Conservation (phyloP, 2,329 filamentous ascomycete species). For the Byssothecium circinans region DNA sequence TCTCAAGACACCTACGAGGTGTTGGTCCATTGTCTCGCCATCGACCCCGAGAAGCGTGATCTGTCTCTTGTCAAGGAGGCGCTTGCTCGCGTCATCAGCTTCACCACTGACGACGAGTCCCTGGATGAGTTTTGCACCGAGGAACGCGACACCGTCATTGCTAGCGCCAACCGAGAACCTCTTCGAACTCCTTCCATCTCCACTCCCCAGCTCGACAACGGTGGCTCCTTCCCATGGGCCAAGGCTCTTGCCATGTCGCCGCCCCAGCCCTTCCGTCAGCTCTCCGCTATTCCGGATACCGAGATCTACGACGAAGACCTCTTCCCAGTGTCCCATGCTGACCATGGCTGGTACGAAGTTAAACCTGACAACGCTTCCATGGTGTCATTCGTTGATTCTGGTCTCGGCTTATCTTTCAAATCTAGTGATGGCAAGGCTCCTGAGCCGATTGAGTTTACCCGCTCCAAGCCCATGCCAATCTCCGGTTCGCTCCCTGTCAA, state of each 20-base stretch:
- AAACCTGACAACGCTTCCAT: constrained; percentile 77
- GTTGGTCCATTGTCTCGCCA: constrained; percentile 82
- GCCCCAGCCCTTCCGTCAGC: constrained; percentile 71
- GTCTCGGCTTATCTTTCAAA: constrained; percentile 77
- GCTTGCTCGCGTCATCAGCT: constrained; percentile 78
- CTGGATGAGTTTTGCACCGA: constrained; percentile 92
- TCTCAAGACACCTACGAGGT: constrained; percentile 97
- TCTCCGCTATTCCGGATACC: constrained; percentile 81
- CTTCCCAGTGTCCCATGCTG: constrained; percentile 75
- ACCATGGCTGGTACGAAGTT: constrained; percentile 69
- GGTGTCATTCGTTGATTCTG: constrained; percentile 82
- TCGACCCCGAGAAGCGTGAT: constrained; percentile 88
- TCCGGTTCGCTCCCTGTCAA: constrained; percentile 72
- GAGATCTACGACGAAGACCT: constrained; percentile 81
- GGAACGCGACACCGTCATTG: constrained; percentile 74
- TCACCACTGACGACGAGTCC: constrained; percentile 89
- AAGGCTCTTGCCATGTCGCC: constrained; percentile 83
- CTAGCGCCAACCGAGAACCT: constrained; percentile 86
- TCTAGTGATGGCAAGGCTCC: constrained; percentile 58
- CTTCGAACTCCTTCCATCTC: constrained; percentile 94
- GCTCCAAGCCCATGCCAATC: constrained; percentile 74
- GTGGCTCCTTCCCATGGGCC: constrained; percentile 89
- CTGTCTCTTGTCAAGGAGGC: constrained; percentile 76
- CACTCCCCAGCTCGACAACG: constrained; percentile 75
- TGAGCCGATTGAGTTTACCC: constrained; percentile 54